phyloP scores from a whole-genome alignment of 495 filamentous ascomycete species.

The Aspergillus diversus region DNA sequence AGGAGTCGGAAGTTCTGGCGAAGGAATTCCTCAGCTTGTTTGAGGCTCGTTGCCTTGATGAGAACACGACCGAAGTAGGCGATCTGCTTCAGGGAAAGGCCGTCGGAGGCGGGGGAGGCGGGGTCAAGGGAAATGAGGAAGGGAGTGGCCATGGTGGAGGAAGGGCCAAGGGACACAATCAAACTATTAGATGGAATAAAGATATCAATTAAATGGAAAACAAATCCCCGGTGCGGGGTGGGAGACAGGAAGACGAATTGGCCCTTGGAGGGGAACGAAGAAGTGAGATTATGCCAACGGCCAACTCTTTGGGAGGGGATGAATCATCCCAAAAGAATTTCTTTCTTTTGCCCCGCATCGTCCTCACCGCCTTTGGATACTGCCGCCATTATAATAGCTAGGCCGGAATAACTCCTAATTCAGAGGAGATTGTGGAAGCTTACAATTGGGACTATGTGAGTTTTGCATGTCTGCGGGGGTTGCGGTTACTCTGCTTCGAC shows the following conservation, averaged over 20 bases:
- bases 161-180: not conserved
- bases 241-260: conserved; percentile 1
- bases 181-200: conserved; percentile 1
- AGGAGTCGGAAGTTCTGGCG: conserved; percentile 67
- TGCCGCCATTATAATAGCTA: not conserved
- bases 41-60: conserved; percentile 62
- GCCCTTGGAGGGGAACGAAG: not conserved
- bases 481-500: too few relatives aligned
- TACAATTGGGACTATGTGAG: too few relatives aligned
- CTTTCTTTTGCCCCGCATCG: conserved; percentile 7
- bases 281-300: not conserved
- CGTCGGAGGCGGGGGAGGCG: conserved; percentile 42
- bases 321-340: conserved; percentile 7
- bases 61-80: conserved; percentile 79
- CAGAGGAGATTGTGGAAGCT: too few relatives aligned
- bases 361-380: conserved; percentile 1
- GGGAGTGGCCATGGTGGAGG: conserved; percentile 50
- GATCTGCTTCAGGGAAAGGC: conserved; percentile 69
- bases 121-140: conserved; percentile 53
- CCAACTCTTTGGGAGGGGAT: not conserved
- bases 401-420: too few relatives aligned
- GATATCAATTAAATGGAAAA: conserved; percentile 9
- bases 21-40: conserved; percentile 70
- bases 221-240: conserved; percentile 10
- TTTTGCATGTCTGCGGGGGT: too few relatives aligned